These are phyloP conservation scores for Candida ipomoeae DNA, from an alignment of 805 yeast species.

Conservation along the genomic window DNA sequence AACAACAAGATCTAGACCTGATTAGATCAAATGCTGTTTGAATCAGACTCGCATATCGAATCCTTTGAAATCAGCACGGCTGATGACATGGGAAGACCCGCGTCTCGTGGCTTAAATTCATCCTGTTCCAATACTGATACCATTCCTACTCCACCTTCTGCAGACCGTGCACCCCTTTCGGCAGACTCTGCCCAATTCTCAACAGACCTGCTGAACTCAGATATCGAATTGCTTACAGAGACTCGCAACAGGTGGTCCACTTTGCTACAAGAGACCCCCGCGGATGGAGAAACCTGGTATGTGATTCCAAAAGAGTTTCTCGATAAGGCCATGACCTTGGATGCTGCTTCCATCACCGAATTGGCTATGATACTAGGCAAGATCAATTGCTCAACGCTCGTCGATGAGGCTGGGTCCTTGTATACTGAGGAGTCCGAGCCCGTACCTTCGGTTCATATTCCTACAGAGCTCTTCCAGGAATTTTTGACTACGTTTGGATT, in stretches of 20 bases:
- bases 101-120: neutral
- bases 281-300: conserved; percentile 48
- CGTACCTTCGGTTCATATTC: conserved; percentile 26
- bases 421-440: conserved; percentile 22
- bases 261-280: conserved; percentile 4
- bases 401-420: conserved; percentile 45
- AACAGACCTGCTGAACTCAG: neutral
- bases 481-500: conserved; percentile 55
- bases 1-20: neutral
- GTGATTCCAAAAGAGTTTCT: conserved; percentile 48
- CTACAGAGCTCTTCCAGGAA: conserved; percentile 42
- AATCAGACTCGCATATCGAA: neutral
- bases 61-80: neutral
- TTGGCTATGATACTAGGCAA: conserved; percentile 39
- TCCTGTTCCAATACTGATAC: neutral
- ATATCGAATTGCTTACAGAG: neutral
- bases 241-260: conserved; percentile 9
- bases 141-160: neutral
- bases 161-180: neutral
- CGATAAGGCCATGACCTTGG: conserved; percentile 31
- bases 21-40: neutral
- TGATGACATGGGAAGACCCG: neutral
- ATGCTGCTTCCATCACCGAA: conserved; percentile 19
- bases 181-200: neutral
- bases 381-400: conserved; percentile 42